A percentile compares a stretch with the other conserved stretches of the same genome.
Evolutionary conservation across 352 stramenopile genomes (phyloP).

Genomic region (Phytopythium cucurbitacearum): DNA sequence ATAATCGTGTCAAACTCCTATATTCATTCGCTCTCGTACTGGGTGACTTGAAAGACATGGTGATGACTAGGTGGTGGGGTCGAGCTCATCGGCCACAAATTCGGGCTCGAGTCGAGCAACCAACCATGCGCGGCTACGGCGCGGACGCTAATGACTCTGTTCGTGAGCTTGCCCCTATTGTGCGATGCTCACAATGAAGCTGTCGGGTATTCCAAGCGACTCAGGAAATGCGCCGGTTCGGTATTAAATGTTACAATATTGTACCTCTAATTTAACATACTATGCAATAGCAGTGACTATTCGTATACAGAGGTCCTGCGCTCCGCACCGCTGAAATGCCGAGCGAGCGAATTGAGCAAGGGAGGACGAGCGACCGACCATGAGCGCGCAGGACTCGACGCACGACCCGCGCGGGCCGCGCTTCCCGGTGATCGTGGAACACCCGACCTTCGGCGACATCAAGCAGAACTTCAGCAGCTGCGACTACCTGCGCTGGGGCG

Average conservation of each 20-base stretch:
- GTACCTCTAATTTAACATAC: neutral
- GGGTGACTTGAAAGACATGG: too few relatives aligned
- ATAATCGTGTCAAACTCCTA: too few relatives aligned
- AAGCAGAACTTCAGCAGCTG: constrained; percentile 58
- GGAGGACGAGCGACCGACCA: constrained; percentile 13
- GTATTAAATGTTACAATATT: neutral
- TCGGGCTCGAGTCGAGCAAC: constrained; percentile 63
- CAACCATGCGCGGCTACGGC: constrained; percentile 45
- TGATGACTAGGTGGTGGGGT: neutral
- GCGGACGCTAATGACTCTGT: constrained; percentile 66
- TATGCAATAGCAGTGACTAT: too few relatives aligned
- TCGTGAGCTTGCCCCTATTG: constrained; percentile 44
- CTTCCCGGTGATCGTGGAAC: constrained; percentile 78
- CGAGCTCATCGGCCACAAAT: constrained; percentile 45
- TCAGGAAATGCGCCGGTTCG: too few relatives aligned
- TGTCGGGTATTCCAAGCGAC: too few relatives aligned
- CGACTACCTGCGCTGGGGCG: constrained; percentile 64
- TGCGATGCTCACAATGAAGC: too few relatives aligned
- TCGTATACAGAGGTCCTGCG: too few relatives aligned
- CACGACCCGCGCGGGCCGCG: constrained; percentile 52
- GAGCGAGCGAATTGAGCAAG: neutral
- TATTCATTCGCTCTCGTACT: too few relatives aligned
- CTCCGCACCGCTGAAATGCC: neutral
- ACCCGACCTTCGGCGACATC: constrained; percentile 72
- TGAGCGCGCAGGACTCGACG: constrained; percentile 40